phyloP scores from a whole-genome alignment of 2,329 filamentous ascomycete genomes.

The Colletotrichum incanum region DNA sequence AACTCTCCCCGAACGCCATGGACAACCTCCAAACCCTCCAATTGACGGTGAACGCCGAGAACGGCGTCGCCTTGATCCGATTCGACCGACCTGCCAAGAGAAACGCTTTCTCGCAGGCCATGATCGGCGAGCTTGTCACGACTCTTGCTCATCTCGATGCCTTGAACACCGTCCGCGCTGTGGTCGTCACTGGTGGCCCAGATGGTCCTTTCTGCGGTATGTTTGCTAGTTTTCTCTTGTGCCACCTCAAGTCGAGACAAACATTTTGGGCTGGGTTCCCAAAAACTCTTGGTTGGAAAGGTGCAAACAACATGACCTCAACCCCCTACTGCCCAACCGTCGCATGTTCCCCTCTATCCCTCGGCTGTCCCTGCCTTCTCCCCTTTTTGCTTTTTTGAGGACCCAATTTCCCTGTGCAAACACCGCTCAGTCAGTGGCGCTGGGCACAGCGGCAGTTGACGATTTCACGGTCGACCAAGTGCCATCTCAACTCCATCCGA shows the following conservation, averaged over 20 bases:
- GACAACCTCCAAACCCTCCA: conserved; percentile 36
- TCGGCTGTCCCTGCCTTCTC: conserved; percentile 6
- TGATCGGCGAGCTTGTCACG: conserved; percentile 62
- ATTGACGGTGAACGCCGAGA: conserved; percentile 32
- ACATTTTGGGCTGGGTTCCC: not conserved
- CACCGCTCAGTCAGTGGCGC: not conserved
- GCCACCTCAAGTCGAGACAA: not conserved
- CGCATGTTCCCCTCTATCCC: not conserved
- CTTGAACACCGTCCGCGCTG: conserved; percentile 50
- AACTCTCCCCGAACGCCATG: conserved; percentile 24
- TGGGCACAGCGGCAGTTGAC: conserved; percentile 18
- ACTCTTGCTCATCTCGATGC: conserved; percentile 41
- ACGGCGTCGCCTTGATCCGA: conserved; percentile 38
- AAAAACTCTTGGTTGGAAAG: not conserved
- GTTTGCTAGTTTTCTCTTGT: conserved; percentile 26
- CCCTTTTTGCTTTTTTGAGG: not conserved
- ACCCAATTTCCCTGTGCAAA: conserved; percentile 16
- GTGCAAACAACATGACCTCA: not conserved
- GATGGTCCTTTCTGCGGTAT: conserved; percentile 56
- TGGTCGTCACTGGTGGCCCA: conserved; percentile 55
- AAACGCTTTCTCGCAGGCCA: conserved; percentile 70
- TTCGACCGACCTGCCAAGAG: conserved; percentile 67
- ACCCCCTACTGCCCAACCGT: not conserved
- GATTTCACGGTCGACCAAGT: conserved; percentile 13
- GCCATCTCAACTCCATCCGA: conserved; percentile 32